Percentiles rank a stretch among this genome's conserved stretches.
Evolutionary conservation across 1,139 yeast genomes (phyloP).

Genomic region (Waltiozyma sp.): DNA sequence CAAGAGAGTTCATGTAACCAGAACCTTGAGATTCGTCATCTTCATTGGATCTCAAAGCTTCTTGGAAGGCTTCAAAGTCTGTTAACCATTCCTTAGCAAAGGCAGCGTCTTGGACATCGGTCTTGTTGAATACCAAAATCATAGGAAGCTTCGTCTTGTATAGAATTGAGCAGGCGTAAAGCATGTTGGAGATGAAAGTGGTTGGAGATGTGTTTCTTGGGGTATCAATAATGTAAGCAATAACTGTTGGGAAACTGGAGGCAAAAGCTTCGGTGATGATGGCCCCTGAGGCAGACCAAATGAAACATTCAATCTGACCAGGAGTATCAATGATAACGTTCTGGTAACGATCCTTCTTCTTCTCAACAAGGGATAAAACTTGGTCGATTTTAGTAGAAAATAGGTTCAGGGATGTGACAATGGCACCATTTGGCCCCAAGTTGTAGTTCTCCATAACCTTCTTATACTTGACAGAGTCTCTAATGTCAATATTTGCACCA

Average conservation of each 20-base stretch:
- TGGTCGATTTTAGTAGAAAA: slow-evolving; percentile 95
- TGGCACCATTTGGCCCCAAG: slow-evolving; percentile 97
- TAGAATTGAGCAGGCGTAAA: slow-evolving; percentile 92
- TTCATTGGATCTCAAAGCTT: slow-evolving; percentile 53
- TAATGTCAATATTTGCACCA: slow-evolving; percentile 88
- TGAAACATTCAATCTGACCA: slow-evolving; percentile 96
- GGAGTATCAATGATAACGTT: slow-evolving; percentile 94
- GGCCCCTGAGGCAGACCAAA: slow-evolving; percentile 95
- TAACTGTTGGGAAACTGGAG: slow-evolving; percentile 86
- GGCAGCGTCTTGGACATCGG: slow-evolving; percentile 74
- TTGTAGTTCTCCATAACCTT: slow-evolving; percentile 92
- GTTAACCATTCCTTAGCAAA: slow-evolving; percentile 97
- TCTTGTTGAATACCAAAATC: slow-evolving; percentile 93
- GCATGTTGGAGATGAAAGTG: slow-evolving; percentile 96
- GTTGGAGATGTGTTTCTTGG: slow-evolving; percentile 92
- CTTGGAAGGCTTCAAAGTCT: slow-evolving; percentile 87
- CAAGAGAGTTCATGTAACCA: slow-evolving; percentile 90
- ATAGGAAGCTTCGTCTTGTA: slow-evolving; percentile 95
- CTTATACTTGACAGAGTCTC: slow-evolving; percentile 92
- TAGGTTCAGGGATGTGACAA: slow-evolving; percentile 85
- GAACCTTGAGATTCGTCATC: slow-evolving; percentile 64
- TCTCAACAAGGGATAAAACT: slow-evolving; percentile 77
- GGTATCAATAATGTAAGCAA: slow-evolving; percentile 93
- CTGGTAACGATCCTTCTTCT: slow-evolving; percentile 51
- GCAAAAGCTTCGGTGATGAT: slow-evolving; percentile 96